A percentile compares a stretch with the other conserved stretches of the same genome.
These are phyloP conservation scores for Jacaranda mimosifolia DNA, from an alignment of 257 asterid genomes.

Conservation along the genomic window DNA sequence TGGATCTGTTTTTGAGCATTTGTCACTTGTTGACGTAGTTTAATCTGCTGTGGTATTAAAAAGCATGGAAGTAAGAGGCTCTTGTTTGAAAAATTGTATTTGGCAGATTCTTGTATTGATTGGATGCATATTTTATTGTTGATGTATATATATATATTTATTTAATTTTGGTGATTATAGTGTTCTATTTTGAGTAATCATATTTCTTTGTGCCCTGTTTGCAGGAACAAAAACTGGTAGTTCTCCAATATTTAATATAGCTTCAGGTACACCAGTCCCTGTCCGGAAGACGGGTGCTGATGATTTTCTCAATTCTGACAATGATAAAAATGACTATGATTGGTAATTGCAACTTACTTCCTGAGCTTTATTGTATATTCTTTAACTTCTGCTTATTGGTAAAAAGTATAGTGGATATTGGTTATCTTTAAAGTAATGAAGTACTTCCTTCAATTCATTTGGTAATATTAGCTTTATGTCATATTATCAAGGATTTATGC, in stretches of 20 bases:
- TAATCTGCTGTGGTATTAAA: constrained; percentile 34
- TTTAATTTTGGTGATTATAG: constrained; percentile 13
- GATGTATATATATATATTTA: not conserved
- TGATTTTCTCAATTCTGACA: constrained; percentile 94
- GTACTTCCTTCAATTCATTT: constrained; percentile 11
- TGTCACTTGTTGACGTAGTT: constrained; percentile 31
- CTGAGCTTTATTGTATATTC: constrained; percentile 22
- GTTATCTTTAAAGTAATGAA: too few relatives aligned
- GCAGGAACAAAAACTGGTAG: constrained; percentile 74
- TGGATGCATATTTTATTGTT: constrained; percentile 23
- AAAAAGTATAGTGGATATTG: too few relatives aligned
- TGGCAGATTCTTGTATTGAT: constrained; percentile 23
- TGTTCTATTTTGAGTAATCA: constrained; percentile 2
- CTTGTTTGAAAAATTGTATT: constrained; percentile 27
- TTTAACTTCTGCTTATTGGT: constrained; percentile 34
- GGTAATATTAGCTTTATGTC: too few relatives aligned
- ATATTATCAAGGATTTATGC: too few relatives aligned
- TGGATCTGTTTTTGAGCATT: constrained; percentile 37
- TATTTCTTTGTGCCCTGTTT: constrained; percentile 24
- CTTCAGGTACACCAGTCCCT: constrained; percentile 60
- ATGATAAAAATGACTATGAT: constrained; percentile 96
- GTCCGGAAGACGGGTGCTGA: constrained; percentile 83
- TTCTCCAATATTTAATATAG: constrained; percentile 70
- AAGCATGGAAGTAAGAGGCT: constrained; percentile 23
- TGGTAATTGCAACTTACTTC: constrained; percentile 60